phyloP scores from a whole-genome alignment of 371 early-diverging fungal genomes.

The Mucor plumbeus region DNA sequence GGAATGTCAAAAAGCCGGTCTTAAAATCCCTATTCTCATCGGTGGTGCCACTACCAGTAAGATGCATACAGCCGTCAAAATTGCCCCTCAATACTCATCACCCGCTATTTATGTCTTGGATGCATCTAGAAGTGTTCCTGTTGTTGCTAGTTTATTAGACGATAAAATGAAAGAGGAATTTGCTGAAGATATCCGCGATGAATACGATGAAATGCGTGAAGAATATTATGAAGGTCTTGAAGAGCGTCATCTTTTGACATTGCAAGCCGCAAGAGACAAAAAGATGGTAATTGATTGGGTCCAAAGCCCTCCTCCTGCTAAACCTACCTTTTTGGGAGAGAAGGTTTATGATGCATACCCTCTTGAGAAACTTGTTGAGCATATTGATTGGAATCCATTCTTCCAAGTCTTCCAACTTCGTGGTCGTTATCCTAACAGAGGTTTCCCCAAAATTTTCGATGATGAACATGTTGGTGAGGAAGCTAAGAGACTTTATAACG shows the following conservation, averaged over 20 bases:
- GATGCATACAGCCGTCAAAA: conserved; percentile 96
- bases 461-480: conserved; percentile 89
- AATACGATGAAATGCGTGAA: conserved; percentile 91
- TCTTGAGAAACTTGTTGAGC: conserved; percentile 69
- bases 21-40: conserved; percentile 87
- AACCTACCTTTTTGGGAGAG: conserved; percentile 82
- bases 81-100: conserved; percentile 80
- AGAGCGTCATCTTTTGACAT: conserved; percentile 74
- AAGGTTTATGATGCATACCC: conserved; percentile 78
- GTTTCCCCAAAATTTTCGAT: conserved; percentile 94
- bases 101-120: conserved; percentile 81
- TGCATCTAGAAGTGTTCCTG: conserved; percentile 82
- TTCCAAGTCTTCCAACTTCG: conserved; percentile 96
- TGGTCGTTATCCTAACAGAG: conserved; percentile 94
- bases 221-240: conserved; percentile 92
- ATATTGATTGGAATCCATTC: conserved; percentile 97
- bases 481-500: conserved; percentile 88
- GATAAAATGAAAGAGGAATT: conserved; percentile 78
- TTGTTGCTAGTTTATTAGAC: conserved; percentile 84
- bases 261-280: conserved; percentile 73
- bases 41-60: conserved; percentile 96
- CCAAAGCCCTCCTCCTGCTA: conserved; percentile 59
- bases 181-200: conserved; percentile 85
- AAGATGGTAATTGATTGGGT: conserved; percentile 72
- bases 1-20: conserved; percentile 86